Evolutionary conservation across 2,329 filamentous ascomycete genomes (phyloP).

Genomic region (Atkinsonella texensis): DNA sequence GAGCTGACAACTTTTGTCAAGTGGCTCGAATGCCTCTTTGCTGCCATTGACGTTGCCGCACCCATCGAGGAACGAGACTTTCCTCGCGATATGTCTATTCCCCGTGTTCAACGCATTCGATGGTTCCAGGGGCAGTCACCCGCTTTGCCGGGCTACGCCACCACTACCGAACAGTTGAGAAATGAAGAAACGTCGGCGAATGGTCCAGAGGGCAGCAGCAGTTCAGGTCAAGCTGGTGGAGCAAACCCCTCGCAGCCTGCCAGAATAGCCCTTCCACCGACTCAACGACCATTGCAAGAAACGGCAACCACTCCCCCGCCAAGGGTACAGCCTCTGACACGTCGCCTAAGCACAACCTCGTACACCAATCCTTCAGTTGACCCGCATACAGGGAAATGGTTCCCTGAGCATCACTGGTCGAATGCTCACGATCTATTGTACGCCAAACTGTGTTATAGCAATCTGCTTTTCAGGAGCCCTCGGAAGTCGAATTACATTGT

Average conservation of each 20-base stretch:
- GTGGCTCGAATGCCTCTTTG: conserved; percentile 57
- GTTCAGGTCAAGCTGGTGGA: background rate
- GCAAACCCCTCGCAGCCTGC: conserved; percentile 1
- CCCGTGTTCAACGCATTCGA: conserved; percentile 40
- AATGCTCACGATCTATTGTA: conserved; percentile 45
- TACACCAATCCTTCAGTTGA: conserved; percentile 34
- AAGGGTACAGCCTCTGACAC: conserved; percentile 18
- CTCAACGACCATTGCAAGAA: conserved; percentile 2
- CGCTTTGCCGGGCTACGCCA: conserved; percentile 10
- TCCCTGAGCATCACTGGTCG: conserved; percentile 42
- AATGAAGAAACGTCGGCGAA: conserved; percentile 3
- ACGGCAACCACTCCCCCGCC: conserved; percentile 13
- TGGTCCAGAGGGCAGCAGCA: background rate
- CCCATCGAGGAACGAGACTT: conserved; percentile 60
- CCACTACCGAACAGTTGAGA: background rate
- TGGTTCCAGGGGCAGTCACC: conserved; percentile 33
- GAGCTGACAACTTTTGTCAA: conserved; percentile 53
- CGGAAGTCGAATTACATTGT: conserved; percentile 47
- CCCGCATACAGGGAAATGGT: conserved; percentile 42
- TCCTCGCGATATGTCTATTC: conserved; percentile 49
- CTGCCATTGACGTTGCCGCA: conserved; percentile 60
- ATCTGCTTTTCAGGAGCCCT: conserved; percentile 43
- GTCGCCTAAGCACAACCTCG: conserved; percentile 32
- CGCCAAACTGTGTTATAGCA: conserved; percentile 47
- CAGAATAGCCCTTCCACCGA: conserved; percentile 4